Evolutionary conservation across 164 flowering plant species (phyloP), one percentile per base, ranked within the genome.

Genomic region (Tinospora cordifolia): DNA sequence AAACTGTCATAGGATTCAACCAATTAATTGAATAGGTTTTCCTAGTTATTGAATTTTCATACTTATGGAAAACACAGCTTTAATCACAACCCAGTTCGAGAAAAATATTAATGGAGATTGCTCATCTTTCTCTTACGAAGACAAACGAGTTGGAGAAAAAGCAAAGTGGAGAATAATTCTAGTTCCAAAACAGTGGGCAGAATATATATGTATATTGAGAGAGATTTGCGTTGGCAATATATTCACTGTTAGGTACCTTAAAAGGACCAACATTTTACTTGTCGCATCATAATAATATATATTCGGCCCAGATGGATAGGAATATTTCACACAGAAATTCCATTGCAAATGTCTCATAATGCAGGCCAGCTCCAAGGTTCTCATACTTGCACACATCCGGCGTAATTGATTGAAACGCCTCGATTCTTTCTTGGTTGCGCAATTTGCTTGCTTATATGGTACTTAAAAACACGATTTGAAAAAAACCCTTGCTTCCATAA

Each of bases 151-250:
- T 21, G 62, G 62, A 58, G 24, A 27, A 22, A 58, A 54, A 21
- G 24, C 21, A 39, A 36, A 12, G n/a, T n/a, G 36, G 59, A 69
- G 71, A 59, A 69, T 38, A 39, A 9, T 69, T 39, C 38, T 30
- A 30, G n/a, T 59, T 69, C 21, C 63, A 27, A 54, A 27, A 54
- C 9, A 21, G 60, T 15, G 0, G 57, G 39, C 6, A 47, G 63
- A 24, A 60, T 60, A 26, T n/a, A n/a, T n/a, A n/a, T n/a, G n/a
- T n/a, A n/a, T n/a, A n/a, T n/a, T n/a, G n/a, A n/a, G n/a, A n/a
- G n/a, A n/a, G 10, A 68, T 59, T 22, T 39, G 19, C 64, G 11
- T 58, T 58, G 71, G 49, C 39, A 58, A 58, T 54, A 69, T 21
- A 60, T 58, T 39, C 71, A 21, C 63, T 58, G 60, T 21, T 9